Percentiles rank a stretch among this genome's conserved stretches.
Evolutionary conservation across 306 rosid species (phyloP).

Genomic region (Quercus alba): DNA sequence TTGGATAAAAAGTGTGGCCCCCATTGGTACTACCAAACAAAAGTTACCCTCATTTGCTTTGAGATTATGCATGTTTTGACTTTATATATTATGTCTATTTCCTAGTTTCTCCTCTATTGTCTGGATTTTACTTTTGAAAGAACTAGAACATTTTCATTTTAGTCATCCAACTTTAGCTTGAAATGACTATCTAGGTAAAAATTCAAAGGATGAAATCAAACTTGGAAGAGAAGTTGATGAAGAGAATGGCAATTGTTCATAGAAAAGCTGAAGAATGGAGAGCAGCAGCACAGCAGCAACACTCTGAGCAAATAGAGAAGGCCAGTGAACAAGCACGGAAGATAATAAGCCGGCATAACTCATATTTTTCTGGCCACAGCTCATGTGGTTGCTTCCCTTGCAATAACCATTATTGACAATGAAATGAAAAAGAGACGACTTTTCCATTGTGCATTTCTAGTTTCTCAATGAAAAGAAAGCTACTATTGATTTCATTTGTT

Average conservation of each 20-base stretch:
- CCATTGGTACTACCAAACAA: no score
- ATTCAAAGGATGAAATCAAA: slow-evolving; percentile 92
- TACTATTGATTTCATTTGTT: background rate
- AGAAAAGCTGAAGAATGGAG: slow-evolving; percentile 92
- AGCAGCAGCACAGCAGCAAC: slow-evolving; percentile 67
- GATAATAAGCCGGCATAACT: slow-evolving; percentile 39
- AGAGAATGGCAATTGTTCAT: slow-evolving; percentile 71
- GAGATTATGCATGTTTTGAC: background rate
- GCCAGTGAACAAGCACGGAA: slow-evolving; percentile 56
- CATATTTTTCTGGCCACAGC: slow-evolving; percentile 46
- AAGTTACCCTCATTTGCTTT: no score
- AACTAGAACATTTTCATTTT: background rate
- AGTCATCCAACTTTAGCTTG: background rate
- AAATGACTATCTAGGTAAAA: slow-evolving; percentile 54
- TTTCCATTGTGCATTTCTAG: background rate
- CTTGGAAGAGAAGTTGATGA: slow-evolving; percentile 93
- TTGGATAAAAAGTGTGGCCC: background rate
- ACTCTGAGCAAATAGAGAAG: slow-evolving; percentile 64
- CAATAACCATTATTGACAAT: slow-evolving; percentile 32
- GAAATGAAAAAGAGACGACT: background rate
- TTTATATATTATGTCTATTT: background rate
- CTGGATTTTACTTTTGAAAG: background rate
- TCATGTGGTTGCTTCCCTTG: slow-evolving; percentile 92
- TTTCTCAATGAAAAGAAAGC: background rate
- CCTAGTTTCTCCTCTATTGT: background rate